Percentiles rank a stretch among this genome's conserved stretches.
Conservation (phyloP, 208 protist species). For the Trypanosoma conorhini region DNA sequence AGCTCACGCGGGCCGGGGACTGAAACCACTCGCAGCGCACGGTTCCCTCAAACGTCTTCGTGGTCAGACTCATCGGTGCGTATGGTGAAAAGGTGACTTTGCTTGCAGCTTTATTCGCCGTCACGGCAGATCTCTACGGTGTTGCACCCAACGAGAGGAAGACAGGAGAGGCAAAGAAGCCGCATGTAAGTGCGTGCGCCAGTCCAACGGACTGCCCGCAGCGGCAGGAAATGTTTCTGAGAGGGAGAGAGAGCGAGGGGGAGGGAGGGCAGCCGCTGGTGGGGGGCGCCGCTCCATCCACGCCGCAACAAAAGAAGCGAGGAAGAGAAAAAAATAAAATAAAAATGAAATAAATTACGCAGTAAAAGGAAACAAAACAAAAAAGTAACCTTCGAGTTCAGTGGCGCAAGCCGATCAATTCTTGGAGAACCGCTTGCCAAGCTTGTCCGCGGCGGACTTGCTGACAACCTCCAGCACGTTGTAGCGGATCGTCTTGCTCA, state of each 20-base stretch:
- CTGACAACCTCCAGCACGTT: slow-evolving; percentile 98
- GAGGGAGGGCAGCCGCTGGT: background rate
- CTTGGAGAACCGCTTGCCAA: slow-evolving; percentile 89
- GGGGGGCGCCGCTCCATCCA: background rate
- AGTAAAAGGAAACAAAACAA: slow-evolving; percentile 10
- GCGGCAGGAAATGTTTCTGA: too few relatives aligned
- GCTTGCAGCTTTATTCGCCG: background rate
- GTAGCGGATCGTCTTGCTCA: slow-evolving; percentile 99
- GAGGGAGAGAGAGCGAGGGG: slow-evolving; percentile 3
- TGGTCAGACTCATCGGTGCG: slow-evolving; percentile 31
- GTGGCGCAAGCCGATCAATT: slow-evolving; percentile 46
- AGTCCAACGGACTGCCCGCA: too few relatives aligned
- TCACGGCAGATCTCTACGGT: background rate
- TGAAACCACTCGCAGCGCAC: slow-evolving; percentile 93
- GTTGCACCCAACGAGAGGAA: background rate
- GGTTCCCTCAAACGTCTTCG: slow-evolving; percentile 43
- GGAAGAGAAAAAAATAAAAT: slow-evolving; percentile 24
- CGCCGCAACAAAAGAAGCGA: background rate
- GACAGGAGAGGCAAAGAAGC: background rate
- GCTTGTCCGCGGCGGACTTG: slow-evolving; percentile 85
- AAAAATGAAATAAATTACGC: slow-evolving; percentile 19
- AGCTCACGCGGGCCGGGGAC: slow-evolving; percentile 49
- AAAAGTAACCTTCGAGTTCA: slow-evolving; percentile 6
- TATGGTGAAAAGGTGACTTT: background rate
- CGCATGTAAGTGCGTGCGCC: too few relatives aligned